A percentile compares a stretch with the other conserved stretches of the same genome.
Conservation (phyloP, 140 eudicot genomes). For the Senecio squalidus region DNA sequence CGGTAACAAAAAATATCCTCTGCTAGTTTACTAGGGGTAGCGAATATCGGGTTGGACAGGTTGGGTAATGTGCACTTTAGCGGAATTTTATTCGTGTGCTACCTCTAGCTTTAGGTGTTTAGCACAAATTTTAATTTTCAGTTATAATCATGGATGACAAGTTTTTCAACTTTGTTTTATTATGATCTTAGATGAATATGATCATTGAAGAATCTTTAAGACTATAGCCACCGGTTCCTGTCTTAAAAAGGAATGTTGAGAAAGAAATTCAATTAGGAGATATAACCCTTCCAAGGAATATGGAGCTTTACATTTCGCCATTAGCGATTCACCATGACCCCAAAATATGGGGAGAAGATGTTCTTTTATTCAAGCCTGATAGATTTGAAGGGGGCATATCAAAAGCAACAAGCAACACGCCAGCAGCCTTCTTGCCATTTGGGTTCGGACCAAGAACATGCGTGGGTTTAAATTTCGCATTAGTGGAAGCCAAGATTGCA, state of each 20-base stretch:
- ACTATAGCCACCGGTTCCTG: slow-evolving; percentile 42
- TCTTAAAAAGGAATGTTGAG: slow-evolving; percentile 33
- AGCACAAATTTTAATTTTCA: background rate
- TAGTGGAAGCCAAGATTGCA: slow-evolving; percentile 46
- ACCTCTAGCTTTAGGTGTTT: too few species aligned
- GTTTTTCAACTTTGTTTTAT: background rate
- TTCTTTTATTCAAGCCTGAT: slow-evolving; percentile 40
- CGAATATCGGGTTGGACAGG: too few species aligned
- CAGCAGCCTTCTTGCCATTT: slow-evolving; percentile 43
- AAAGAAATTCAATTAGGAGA: slow-evolving; percentile 36
- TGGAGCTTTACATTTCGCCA: slow-evolving; percentile 38
- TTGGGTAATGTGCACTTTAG: too few species aligned
- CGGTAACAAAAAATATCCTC: slow-evolving; percentile 18
- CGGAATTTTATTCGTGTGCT: too few species aligned
- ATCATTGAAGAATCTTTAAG: slow-evolving; percentile 45
- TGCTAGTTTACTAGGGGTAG: background rate
- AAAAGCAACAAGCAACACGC: slow-evolving; percentile 40
- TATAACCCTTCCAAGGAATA: slow-evolving; percentile 26
- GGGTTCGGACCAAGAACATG: slow-evolving; percentile 50
- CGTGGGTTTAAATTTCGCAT: slow-evolving; percentile 43
- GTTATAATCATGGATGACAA: background rate
- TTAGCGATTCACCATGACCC: slow-evolving; percentile 44
- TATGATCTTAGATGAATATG: slow-evolving; percentile 31
- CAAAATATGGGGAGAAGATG: slow-evolving; percentile 46
- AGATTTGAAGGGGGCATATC: slow-evolving; percentile 43